Evolutionary conservation across 1,284 basidiomycete genomes (phyloP), one percentile per base, ranked within the genome.

Genomic region (Cutaneotrichosporon sp.): DNA sequence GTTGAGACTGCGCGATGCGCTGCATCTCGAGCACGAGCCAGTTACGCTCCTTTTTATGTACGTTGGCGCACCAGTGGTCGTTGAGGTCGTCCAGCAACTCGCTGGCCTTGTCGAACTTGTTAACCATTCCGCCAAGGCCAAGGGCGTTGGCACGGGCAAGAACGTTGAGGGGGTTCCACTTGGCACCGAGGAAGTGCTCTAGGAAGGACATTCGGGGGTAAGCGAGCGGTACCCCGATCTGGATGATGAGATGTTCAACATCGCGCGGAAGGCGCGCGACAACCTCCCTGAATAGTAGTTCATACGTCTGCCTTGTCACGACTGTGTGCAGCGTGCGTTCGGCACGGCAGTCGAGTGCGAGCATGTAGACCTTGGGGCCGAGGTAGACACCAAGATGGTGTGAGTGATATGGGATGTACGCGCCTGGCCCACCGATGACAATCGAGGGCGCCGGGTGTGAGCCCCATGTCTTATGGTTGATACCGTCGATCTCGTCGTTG

Each of bases 171-270:
- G 91, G 90, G 67, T 94, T 94, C 49, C 85, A 78, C 71, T 87
- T 91, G 42, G 82, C 84, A 38, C 86, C 86, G 33, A 94, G 75
- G n/a, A 72, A 72, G 51, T 75, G 76, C 59, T 79, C 78, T 57
- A 94, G 75, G 70, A 93, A 91, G 3, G 89, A 88, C 88, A 96
- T 89, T 44, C 92, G 84, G 19, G 92, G 91, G 71, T 96, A 94
- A 9, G 88, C 88, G 27, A 71, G 67, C 4, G 67, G 62, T 9
- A 74, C 67, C 82, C 88, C 91, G 26, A 90, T 71, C 59, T 88
- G 85, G 35, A 96, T 75, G 29, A 93, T 79, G 8, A 97, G 65
- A 70, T 96, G 92, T 62, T 92, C 83, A 4, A 90, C 82, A 12
- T 77, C 74, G 0, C 67, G 56, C 4, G 90, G 88, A 25, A 92